Evolutionary conservation across 495 filamentous ascomycete species (phyloP), one percentile per base, ranked within the genome.

Genomic region (Wilcoxina mikolae): DNA sequence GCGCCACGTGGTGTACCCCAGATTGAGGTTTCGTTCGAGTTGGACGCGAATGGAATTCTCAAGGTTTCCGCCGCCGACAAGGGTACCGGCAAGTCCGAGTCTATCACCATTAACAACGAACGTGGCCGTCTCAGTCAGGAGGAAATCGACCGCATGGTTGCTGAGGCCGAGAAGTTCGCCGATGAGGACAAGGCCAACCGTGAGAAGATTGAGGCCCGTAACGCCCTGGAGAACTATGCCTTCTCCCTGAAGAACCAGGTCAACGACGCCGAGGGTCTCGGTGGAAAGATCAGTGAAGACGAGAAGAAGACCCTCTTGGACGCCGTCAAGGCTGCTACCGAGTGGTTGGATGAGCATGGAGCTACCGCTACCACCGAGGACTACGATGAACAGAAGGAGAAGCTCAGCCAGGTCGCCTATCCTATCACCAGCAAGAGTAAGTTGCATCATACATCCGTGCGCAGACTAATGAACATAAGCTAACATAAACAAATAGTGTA

Each of bases 311-410:
- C 87, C 61, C 84, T 96, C 62, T 73, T 95, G 60, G 87, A 94
- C 54, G 91, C 91, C 58, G 84, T 99, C 73, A 96, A 95, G 84
- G 91, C 96, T 74, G 76, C 89, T 53, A 82, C 81, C 58, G 93
- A 95, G 67, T 99, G 91, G 91, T 82, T 98, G 47, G 90, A 96
- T 61, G 88, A 95, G 79, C 91, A 95, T 73, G 88, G 79, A 58
- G 78, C 79, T 56, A 84, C 84, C 48, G 91, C 91, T 55, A 78
- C 76, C 56, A 75, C 81, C 51, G 93, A 96, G 76, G 91, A 96
- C 74, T 95, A 95, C 63, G 87, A 94, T 69, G 91, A 99, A 79
- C 89, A 96, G 75, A 94, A 90, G 78, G 90, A 99, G 83, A 94
- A 95, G 76, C 80, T 99, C 59, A 90, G 84, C 64, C 81, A 82